Evolutionary conservation across 306 rosid genomes (phyloP).

Genomic region (Cucumis melo): DNA sequence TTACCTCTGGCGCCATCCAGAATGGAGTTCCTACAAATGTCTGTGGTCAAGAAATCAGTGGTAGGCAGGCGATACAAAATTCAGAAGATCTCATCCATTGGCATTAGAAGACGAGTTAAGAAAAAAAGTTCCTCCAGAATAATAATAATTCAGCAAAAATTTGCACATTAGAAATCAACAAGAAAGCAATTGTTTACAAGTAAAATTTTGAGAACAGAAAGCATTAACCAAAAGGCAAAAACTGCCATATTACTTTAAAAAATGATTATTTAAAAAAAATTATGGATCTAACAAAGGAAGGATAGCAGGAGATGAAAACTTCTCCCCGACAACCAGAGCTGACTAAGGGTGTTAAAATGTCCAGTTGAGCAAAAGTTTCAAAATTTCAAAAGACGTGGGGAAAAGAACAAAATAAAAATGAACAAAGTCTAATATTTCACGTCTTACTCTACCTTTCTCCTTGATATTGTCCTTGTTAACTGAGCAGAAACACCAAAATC

Average conservation of each 20-base stretch:
- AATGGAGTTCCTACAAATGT: conserved; percentile 99
- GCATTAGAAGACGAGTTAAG: neutral
- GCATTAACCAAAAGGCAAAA: neutral
- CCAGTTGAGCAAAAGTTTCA: neutral
- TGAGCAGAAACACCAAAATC: conserved; percentile 99
- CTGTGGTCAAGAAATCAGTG: conserved; percentile 59
- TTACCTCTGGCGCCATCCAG: conserved; percentile 99
- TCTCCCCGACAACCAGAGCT: neutral
- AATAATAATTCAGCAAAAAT: neutral
- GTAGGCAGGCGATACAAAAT: conserved; percentile 8
- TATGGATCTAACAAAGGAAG: neutral
- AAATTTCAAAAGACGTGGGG: neutral
- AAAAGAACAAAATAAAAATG: neutral
- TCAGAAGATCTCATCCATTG: neutral
- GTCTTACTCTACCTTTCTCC: conserved; percentile 64
- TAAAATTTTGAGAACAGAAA: neutral
- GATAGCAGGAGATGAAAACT: neutral
- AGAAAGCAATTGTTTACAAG: neutral
- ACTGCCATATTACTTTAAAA: neutral
- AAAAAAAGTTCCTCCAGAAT: no score
- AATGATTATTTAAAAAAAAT: neutral
- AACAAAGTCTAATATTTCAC: neutral
- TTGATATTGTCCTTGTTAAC: conserved; percentile 93
- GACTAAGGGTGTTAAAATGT: neutral
- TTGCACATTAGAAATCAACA: neutral